Evolutionary conservation across 805 yeast genomes (phyloP), one percentile per base, ranked within the genome.

Genomic region (Komagataella populi): DNA sequence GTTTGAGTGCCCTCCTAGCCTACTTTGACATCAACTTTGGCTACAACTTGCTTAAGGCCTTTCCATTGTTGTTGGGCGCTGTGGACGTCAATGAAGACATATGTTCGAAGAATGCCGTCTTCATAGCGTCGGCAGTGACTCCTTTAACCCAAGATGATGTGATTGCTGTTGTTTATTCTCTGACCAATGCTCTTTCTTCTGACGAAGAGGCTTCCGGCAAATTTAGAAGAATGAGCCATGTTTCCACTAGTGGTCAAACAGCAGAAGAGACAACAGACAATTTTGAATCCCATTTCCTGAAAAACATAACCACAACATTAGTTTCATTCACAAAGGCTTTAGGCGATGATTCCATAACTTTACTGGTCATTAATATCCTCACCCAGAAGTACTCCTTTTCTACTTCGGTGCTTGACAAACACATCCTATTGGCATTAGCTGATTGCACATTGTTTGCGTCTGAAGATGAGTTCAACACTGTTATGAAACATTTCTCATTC

Each of bases 141-240:
- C 77, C 79, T 6, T 70, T 85, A 50, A 78, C 89, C 17, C 91
- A 88, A 60, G 96, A 89, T 61, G 79, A 87, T 1, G 81, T 85
- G 20, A 86, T 89, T 6, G 83, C 96, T 6, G 77, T 91, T 1
- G 80, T 93, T 50, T 93, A 93, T 66, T 81, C 95, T 0, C 72
- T 91, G 55, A 80, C 86, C 17, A 93, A 93, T 62, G 64, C 85
- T 53, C 67, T 91, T 36, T 77, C 83, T 50, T 77, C 72, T 50
- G 81, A 75, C 14, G 76, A 67, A 54, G 75, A 68, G 57, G 68
- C 61, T 49, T 58, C 60, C 44, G 39, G 39, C 2, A 48, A 23
- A 52, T 50, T 16, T 52, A 51, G 20, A 14, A 39, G 23, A 6
- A 12, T 14, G 17, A 43, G 30, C 14, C 23, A 39, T 16, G 24